Percentiles rank a stretch among this genome's conserved stretches.
Conservation (phyloP, 768 basidiomycete genomes). For the Termitomyces sp. region DNA sequence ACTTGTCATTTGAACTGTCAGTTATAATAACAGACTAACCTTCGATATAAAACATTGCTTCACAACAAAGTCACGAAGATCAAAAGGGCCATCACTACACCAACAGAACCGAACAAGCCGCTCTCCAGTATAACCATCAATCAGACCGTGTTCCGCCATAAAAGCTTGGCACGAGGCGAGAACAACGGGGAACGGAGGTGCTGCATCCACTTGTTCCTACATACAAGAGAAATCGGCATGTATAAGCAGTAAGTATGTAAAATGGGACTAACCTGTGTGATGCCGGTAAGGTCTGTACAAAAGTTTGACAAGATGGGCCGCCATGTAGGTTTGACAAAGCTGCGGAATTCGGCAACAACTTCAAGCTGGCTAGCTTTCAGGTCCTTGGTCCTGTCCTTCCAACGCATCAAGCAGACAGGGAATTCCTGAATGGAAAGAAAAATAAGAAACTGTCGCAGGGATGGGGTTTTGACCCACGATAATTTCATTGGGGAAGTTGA, state of each 20-base stretch:
- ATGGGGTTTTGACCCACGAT: constrained; percentile 52
- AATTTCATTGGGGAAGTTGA: constrained; percentile 92
- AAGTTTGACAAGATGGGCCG: constrained; percentile 74
- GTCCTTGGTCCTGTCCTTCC: constrained; percentile 57
- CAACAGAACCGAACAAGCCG: constrained; percentile 65
- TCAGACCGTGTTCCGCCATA: constrained; percentile 64
- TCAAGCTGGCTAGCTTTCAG: constrained; percentile 54
- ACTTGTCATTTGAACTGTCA: not conserved
- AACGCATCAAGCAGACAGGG: constrained; percentile 84
- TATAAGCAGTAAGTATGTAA: not conserved
- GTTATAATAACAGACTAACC: constrained; percentile 29
- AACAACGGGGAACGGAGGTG: constrained; percentile 72
- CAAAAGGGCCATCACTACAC: constrained; percentile 83
- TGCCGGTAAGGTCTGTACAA: constrained; percentile 85
- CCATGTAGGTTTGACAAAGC: constrained; percentile 88
- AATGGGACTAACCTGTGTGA: constrained; percentile 68
- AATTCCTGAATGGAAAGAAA: constrained; percentile 59
- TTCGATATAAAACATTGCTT: constrained; percentile 89
- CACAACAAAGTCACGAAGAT: constrained; percentile 78
- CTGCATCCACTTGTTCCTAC: constrained; percentile 74
- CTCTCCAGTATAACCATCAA: constrained; percentile 51
- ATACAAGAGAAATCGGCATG: not conserved
- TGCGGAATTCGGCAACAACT: constrained; percentile 77
- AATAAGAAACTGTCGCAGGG: not conserved
- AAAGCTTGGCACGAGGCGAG: constrained; percentile 59